Conservation (phyloP, 1,284 basidiomycete species). For the Mycosarcoma maydis region DNA sequence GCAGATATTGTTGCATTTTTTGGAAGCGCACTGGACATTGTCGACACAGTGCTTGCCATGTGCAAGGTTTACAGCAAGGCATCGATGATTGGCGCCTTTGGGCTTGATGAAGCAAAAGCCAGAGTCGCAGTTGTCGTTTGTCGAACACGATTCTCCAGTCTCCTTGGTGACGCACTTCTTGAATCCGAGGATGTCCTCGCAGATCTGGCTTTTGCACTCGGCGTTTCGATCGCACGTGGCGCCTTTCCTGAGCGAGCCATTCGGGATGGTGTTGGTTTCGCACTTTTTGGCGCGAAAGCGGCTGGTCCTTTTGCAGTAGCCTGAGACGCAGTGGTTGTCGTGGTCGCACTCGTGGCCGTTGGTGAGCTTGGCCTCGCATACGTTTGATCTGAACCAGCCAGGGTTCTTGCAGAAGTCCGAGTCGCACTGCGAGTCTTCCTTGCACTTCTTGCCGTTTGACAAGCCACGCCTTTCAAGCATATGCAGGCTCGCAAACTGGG, state of each 20-base stretch:
- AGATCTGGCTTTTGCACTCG: constrained; percentile 1
- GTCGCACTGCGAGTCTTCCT: constrained; percentile 1
- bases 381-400: neutral
- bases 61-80: neutral
- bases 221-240: constrained; percentile 1
- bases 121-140: neutral
- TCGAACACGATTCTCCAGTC: neutral
- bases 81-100: neutral
- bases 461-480: neutral
- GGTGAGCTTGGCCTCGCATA: neutral
- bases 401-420: neutral
- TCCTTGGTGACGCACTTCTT: neutral
- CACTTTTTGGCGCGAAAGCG: neutral
- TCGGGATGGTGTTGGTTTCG: neutral
- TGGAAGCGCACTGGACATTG: constrained; percentile 1
- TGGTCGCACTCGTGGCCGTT: neutral
- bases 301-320: constrained; percentile 1
- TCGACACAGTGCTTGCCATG: neutral
- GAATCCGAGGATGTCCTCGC: neutral
- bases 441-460: neutral
- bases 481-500: neutral
- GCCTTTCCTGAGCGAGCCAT: neutral
- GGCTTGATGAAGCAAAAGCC: constrained; percentile 2
- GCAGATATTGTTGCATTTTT: neutral
- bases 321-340: neutral